Evolutionary conservation across 1,284 basidiomycete species (phyloP).

Genomic region (Rhodotorula sp.): DNA sequence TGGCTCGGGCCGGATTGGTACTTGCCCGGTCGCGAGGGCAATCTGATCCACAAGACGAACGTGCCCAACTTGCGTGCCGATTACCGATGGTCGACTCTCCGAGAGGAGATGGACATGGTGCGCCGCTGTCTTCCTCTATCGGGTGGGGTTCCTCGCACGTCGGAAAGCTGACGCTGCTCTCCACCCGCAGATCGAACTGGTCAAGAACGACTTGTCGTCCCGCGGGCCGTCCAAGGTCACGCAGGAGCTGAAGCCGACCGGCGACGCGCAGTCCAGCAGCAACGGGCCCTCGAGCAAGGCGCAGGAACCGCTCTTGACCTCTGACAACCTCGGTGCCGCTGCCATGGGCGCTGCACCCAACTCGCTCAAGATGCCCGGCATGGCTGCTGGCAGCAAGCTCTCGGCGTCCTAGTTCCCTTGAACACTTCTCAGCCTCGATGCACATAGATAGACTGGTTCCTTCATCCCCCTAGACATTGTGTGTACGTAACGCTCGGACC

Average conservation of each 20-base stretch:
- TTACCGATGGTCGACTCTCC: slow-evolving; percentile 83
- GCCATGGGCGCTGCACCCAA: slow-evolving; percentile 25
- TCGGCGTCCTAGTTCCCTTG: no score
- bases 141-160: no score
- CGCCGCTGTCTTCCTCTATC: background rate
- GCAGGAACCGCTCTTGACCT: slow-evolving; percentile 22
- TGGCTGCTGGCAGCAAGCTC: background rate
- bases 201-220: background rate
- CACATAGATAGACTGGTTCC: no score
- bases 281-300: no score
- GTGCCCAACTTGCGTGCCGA: slow-evolving; percentile 86
- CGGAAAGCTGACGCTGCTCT: background rate
- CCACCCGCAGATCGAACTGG: background rate
- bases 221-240: background rate
- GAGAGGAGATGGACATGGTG: slow-evolving; percentile 63
- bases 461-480: no score
- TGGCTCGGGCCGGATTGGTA: slow-evolving; percentile 93
- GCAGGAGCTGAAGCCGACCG: no score
- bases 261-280: no score
- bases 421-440: no score
- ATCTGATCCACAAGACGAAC: slow-evolving; percentile 95
- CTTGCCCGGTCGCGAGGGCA: slow-evolving; percentile 79
- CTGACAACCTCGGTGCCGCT: slow-evolving; percentile 35
- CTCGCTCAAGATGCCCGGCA: slow-evolving; percentile 11
- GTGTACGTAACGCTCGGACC: no score